These are phyloP conservation scores for Agrocybe praecox DNA, from an alignment of 768 basidiomycete species.

Conservation along the genomic window DNA sequence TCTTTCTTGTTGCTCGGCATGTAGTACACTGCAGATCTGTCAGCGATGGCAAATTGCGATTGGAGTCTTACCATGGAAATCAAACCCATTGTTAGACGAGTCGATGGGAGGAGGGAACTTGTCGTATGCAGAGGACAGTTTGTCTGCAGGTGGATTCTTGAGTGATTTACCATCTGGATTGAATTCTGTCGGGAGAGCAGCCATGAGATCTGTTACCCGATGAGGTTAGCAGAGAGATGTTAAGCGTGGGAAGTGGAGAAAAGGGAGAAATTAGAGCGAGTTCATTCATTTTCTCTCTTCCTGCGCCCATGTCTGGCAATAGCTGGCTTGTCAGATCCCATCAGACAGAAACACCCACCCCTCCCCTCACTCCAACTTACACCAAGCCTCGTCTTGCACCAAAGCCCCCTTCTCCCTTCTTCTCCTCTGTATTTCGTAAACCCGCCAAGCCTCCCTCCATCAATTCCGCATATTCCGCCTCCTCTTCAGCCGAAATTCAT, in stretches of 20 bases:
- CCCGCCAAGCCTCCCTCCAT: conserved; percentile 46
- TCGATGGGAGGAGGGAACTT: conserved; percentile 57
- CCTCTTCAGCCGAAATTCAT: conserved; percentile 42
- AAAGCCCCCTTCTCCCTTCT: conserved; percentile 29
- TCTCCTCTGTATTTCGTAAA: conserved; percentile 59
- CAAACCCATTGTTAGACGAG: conserved; percentile 60
- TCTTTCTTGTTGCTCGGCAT: conserved; percentile 47
- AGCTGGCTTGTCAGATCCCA: conserved; percentile 43
- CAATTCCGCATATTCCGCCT: conserved; percentile 51
- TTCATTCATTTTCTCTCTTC: not conserved
- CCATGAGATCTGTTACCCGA: not conserved
- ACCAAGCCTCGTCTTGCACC: conserved; percentile 41
- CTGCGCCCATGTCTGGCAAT: conserved; percentile 29
- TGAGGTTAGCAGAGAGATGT: not conserved
- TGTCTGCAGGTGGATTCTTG: conserved; percentile 42
- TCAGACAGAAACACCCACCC: conserved; percentile 36
- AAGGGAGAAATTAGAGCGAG: conserved; percentile 10
- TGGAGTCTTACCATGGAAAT: conserved; percentile 64
- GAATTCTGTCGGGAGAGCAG: conserved; percentile 42
- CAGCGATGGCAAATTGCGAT: not conserved
- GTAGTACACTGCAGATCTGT: conserved; percentile 56
- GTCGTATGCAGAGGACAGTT: conserved; percentile 53
- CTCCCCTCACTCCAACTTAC: conserved; percentile 48
- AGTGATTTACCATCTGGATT: conserved; percentile 63
- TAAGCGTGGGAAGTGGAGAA: conserved; percentile 9